phyloP scores from a whole-genome alignment of 805 yeast genomes.

The Candida manassasensis region DNA sequence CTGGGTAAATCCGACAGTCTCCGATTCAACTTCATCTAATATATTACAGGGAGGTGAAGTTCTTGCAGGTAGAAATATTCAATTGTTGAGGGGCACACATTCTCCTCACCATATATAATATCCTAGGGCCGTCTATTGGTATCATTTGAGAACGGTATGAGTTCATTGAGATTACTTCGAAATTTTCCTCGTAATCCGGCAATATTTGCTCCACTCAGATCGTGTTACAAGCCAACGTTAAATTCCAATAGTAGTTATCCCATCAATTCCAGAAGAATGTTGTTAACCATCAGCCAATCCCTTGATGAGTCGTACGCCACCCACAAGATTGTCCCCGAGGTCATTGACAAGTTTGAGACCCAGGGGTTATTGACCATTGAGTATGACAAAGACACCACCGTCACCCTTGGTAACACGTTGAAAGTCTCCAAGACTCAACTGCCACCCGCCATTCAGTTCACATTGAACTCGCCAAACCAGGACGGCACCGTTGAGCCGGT shows the following conservation, averaged over 20 bases:
- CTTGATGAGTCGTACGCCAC: conserved; percentile 47
- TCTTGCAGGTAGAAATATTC: too few relatives aligned
- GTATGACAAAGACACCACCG: conserved; percentile 53
- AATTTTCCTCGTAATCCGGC: too few relatives aligned
- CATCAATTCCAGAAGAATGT: conserved; percentile 27
- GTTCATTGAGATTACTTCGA: too few relatives aligned
- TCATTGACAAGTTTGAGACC: conserved; percentile 43
- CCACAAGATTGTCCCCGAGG: conserved; percentile 50
- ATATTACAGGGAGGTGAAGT: too few relatives aligned
- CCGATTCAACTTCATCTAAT: too few relatives aligned
- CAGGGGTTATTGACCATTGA: conserved; percentile 60
- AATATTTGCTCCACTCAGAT: conserved; percentile 4
- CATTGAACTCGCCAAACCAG: conserved; percentile 46
- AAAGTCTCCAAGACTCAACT: conserved; percentile 60
- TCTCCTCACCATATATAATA: too few relatives aligned
- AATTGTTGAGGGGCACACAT: too few relatives aligned
- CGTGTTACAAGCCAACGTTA: conserved; percentile 4
- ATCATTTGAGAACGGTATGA: too few relatives aligned
- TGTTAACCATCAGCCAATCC: conserved; percentile 52
- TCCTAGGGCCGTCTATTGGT: too few relatives aligned
- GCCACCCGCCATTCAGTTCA: conserved; percentile 63
- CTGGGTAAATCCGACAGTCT: too few relatives aligned
- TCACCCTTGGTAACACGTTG: conserved; percentile 75
- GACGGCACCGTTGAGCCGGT: conserved; percentile 38
- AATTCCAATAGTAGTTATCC: conserved; percentile 5